These are phyloP conservation scores for Penicillium sp. DNA, from an alignment of 2,329 filamentous ascomycete species.

Conservation along the genomic window DNA sequence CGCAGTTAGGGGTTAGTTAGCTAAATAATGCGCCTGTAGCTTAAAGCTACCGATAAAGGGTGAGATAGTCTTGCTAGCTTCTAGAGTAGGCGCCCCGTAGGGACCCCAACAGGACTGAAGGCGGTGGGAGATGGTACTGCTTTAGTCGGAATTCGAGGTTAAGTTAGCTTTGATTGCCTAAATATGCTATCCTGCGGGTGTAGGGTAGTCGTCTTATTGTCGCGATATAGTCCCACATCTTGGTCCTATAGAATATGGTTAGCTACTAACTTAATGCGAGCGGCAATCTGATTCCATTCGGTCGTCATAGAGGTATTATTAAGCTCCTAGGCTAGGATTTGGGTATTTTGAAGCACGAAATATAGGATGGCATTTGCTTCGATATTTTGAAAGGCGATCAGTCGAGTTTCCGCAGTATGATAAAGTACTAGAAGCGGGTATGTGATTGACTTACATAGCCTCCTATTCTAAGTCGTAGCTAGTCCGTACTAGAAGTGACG, in stretches of 20 bases:
- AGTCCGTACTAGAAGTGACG: not conserved
- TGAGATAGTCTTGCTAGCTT: not conserved
- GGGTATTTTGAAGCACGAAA: not conserved
- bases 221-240: not conserved
- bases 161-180: not conserved
- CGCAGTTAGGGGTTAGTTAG: no score
- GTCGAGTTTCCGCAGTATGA: not conserved
- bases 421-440: not conserved
- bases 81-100: not conserved
- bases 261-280: not conserved
- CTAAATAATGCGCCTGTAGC: no score
- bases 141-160: not conserved
- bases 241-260: not conserved
- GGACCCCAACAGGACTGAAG: not conserved
- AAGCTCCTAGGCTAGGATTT: not conserved
- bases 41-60: conserved; percentile 1
- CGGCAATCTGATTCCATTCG: not conserved
- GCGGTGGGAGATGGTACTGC: not conserved
- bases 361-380: not conserved
- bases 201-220: not conserved
- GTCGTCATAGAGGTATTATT: not conserved
- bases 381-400: not conserved
- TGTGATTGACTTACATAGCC: not conserved
- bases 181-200: not conserved
- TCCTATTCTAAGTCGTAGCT: not conserved